Conservation (phyloP, 495 filamentous ascomycete genomes). For the Daldinia vernicosa region DNA sequence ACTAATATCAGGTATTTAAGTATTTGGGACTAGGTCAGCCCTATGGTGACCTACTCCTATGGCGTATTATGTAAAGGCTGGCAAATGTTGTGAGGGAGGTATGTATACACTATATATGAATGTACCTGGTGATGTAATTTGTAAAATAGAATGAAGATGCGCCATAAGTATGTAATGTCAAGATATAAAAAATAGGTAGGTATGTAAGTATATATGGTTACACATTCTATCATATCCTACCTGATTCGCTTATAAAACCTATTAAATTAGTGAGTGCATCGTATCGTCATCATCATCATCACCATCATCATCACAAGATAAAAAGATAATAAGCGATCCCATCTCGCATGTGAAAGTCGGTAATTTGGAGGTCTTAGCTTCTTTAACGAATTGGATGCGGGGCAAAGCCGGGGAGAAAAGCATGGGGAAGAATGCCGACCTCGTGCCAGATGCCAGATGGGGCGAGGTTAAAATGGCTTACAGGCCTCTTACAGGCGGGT, state of each 20-base stretch:
- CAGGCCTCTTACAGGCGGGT: neutral
- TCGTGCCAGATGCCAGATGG: conserved; percentile 20
- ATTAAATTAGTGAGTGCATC: neutral
- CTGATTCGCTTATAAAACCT: neutral
- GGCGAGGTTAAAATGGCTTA: neutral
- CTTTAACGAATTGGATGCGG: conserved; percentile 31
- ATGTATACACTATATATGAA: neutral
- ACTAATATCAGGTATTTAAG: neutral
- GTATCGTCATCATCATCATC: neutral
- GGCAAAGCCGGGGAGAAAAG: conserved; percentile 27
- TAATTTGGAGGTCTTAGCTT: neutral
- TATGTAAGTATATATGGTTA: too few species aligned
- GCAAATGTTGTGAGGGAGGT: neutral
- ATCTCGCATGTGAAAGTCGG: conserved; percentile 34
- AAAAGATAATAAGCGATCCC: neutral
- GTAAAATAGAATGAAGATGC: neutral
- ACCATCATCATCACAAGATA: neutral
- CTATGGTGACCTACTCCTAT: neutral
- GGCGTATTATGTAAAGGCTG: neutral
- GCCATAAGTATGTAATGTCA: too few species aligned
- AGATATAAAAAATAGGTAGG: too few species aligned
- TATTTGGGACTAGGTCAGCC: neutral
- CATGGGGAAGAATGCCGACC: conserved; percentile 26
- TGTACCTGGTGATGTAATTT: neutral
- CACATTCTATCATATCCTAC: neutral